These are phyloP conservation scores for Ophiosphaerella narmari DNA, from an alignment of 2,329 filamentous ascomycete genomes.

Conservation along the genomic window DNA sequence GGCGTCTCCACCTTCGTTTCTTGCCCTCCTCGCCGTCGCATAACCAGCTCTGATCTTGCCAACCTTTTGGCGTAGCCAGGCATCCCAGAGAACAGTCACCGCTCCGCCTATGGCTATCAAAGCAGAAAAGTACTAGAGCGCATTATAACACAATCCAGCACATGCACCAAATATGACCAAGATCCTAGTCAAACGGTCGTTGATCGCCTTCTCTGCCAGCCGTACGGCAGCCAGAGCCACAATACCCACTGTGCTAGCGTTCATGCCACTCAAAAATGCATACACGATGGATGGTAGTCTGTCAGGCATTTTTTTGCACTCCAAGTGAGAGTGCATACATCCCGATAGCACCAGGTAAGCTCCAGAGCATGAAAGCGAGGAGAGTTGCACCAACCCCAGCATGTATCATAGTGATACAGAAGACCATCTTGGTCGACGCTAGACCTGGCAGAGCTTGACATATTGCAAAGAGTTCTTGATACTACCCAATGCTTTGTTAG, in stretches of 20 bases:
- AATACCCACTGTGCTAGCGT: conserved; percentile 73
- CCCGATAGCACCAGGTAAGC: conserved; percentile 70
- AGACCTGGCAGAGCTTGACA: conserved; percentile 71
- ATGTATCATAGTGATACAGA: conserved; percentile 68
- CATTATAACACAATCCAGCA: conserved; percentile 71
- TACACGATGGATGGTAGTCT: conserved; percentile 67
- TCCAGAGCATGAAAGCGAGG: conserved; percentile 67
- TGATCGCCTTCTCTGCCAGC: conserved; percentile 69
- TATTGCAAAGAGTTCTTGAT: conserved; percentile 73
- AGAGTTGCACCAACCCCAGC: conserved; percentile 63
- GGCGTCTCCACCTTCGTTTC: conserved; percentile 21
- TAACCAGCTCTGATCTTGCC: conserved; percentile 34
- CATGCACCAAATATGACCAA: conserved; percentile 67
- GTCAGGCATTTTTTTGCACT: conserved; percentile 62
- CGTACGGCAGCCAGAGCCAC: conserved; percentile 72
- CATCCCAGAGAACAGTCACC: conserved; percentile 61
- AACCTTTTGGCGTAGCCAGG: conserved; percentile 53
- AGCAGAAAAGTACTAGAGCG: conserved; percentile 75
- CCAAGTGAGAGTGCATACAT: conserved; percentile 72
- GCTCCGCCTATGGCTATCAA: conserved; percentile 63
- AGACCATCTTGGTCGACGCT: conserved; percentile 72
- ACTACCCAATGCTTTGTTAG: conserved; percentile 50
- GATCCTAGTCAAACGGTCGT: conserved; percentile 64
- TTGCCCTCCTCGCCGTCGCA: conserved; percentile 15
- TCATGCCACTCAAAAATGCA: conserved; percentile 71